These are phyloP conservation scores for Sporisorium reilianum DNA, from an alignment of 1,284 basidiomycete species.

Conservation along the genomic window DNA sequence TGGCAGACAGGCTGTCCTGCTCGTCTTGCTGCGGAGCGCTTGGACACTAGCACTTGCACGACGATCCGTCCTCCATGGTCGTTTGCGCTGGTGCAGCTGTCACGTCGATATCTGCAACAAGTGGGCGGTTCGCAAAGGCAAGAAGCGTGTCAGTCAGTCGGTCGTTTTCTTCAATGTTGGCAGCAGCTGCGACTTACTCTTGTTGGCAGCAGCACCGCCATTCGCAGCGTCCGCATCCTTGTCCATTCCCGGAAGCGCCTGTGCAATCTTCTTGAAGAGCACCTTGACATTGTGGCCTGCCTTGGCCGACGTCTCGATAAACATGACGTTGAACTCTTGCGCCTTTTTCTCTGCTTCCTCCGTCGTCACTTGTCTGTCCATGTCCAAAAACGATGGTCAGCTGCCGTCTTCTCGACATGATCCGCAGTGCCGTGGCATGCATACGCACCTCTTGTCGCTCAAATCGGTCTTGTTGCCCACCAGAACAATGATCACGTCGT, in stretches of 20 bases:
- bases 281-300: slow-evolving; percentile 99
- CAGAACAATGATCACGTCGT: slow-evolving; percentile 97
- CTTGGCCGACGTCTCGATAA: slow-evolving; percentile 99
- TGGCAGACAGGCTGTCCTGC: background rate
- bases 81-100: slow-evolving; percentile 53
- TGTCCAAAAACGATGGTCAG: background rate
- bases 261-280: slow-evolving; percentile 98
- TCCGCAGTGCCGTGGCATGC: background rate
- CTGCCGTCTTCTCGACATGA: slow-evolving; percentile 3
- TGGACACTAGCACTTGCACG: slow-evolving; percentile 51
- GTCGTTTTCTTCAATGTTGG: background rate
- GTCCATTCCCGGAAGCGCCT: slow-evolving; percentile 96
- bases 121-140: background rate
- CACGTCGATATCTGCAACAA: slow-evolving; percentile 60
- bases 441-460: slow-evolving; percentile 64
- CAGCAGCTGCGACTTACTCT: slow-evolving; percentile 30
- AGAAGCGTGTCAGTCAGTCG: background rate
- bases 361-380: slow-evolving; percentile 87
- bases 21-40: background rate
- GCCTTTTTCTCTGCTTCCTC: slow-evolving; percentile 95
- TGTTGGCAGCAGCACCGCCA: slow-evolving; percentile 43
- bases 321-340: slow-evolving; percentile 94
- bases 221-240: slow-evolving; percentile 77
- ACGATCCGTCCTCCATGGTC: slow-evolving; percentile 56
- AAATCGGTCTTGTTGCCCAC: slow-evolving; percentile 98